A percentile compares a stretch with the other conserved stretches of the same genome.
Evolutionary conservation across 768 basidiomycete genomes (phyloP).

Genomic region (Macrolepiota fuliginosa): DNA sequence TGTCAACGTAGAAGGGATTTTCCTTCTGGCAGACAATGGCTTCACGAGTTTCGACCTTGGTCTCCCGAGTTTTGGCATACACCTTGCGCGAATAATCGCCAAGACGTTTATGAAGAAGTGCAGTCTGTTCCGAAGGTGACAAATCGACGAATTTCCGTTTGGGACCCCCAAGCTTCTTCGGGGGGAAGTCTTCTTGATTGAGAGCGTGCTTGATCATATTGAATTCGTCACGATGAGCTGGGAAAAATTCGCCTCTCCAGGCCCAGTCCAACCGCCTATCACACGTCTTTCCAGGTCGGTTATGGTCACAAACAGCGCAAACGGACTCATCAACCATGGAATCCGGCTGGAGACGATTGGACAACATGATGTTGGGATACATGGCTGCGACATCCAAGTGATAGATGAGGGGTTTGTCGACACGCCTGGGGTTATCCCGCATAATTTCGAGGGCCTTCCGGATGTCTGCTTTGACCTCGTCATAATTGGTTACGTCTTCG

Average conservation of each 20-base stretch:
- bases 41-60: constrained; percentile 89
- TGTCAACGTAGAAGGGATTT: constrained; percentile 99
- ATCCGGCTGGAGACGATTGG: constrained; percentile 96
- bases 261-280: constrained; percentile 96
- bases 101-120: constrained; percentile 91
- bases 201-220: constrained; percentile 99
- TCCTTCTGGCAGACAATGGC: constrained; percentile 97
- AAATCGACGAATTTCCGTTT: constrained; percentile 84
- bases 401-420: constrained; percentile 94
- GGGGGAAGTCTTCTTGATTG: constrained; percentile 90
- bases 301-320: constrained; percentile 98
- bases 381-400: constrained; percentile 99
- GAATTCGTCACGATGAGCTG: constrained; percentile 93
- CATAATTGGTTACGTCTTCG: constrained; percentile 91
- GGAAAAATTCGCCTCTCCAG: constrained; percentile 98
- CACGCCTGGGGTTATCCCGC: constrained; percentile 87
- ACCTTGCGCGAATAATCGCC: constrained; percentile 99
- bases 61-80: constrained; percentile 98
- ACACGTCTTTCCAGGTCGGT: constrained; percentile 92
- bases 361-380: constrained; percentile 99
- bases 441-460: constrained; percentile 76
- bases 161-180: constrained; percentile 69
- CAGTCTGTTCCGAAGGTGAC: constrained; percentile 80
- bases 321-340: constrained; percentile 95
- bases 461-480: constrained; percentile 84